Conservation (phyloP, 495 filamentous ascomycete genomes). For the Pyrenula aspistea region DNA sequence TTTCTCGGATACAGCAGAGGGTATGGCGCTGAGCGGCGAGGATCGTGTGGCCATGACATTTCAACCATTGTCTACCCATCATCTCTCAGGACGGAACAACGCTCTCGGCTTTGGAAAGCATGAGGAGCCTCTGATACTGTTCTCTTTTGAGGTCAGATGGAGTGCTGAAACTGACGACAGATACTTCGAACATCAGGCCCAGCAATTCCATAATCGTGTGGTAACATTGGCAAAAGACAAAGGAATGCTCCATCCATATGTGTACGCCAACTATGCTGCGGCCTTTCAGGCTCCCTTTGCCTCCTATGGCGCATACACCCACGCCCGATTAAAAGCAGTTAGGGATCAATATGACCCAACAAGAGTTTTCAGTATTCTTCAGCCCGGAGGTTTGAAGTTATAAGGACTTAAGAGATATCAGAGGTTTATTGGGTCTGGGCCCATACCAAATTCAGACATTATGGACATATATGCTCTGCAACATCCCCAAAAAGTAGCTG, state of each 20-base stretch:
- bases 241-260: constrained; percentile 33
- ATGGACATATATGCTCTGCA: too few species aligned
- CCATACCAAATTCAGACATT: too few species aligned
- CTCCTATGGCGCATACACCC: constrained; percentile 23
- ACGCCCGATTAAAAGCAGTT: constrained; percentile 18
- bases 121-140: constrained; percentile 23
- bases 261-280: constrained; percentile 44
- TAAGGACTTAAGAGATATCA: background rate
- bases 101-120: constrained; percentile 34
- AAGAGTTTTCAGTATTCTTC: background rate
- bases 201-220: background rate
- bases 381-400: background rate
- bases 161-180: constrained; percentile 18
- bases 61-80: constrained; percentile 31
- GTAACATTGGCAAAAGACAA: constrained; percentile 19
- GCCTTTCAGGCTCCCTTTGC: constrained; percentile 24
- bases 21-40: constrained; percentile 5
- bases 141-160: constrained; percentile 26
- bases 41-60: constrained; percentile 15
- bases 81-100: constrained; percentile 36
- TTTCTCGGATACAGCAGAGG: constrained; percentile 17
- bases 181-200: constrained; percentile 3
- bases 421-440: too few species aligned
- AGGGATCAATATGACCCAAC: constrained; percentile 24
- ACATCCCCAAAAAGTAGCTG: too few species aligned